phyloP scores from a whole-genome alignment of 768 basidiomycete genomes.

The Dentipellis fragilis region DNA sequence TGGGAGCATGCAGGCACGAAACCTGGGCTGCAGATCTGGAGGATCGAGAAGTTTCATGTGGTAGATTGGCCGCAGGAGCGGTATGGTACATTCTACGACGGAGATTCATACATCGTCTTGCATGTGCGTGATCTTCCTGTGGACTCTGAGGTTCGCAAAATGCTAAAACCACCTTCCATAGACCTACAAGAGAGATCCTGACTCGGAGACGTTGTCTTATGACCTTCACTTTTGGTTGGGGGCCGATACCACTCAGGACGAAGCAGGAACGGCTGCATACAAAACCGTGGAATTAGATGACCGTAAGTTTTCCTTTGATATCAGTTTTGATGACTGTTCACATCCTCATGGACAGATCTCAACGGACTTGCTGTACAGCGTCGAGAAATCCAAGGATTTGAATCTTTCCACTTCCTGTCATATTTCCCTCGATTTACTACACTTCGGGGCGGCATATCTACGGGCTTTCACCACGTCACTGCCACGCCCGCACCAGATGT shows the following conservation, averaged over 20 bases:
- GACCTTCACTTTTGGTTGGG: constrained; percentile 63
- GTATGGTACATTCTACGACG: constrained; percentile 49
- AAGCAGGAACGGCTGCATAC: constrained; percentile 52
- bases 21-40: constrained; percentile 44
- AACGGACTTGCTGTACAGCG: constrained; percentile 48
- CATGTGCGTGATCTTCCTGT: constrained; percentile 30
- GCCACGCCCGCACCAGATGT: constrained; percentile 32
- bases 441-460: constrained; percentile 38
- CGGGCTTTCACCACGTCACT: constrained; percentile 42
- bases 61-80: constrained; percentile 43
- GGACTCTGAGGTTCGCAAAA: too few species aligned
- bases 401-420: constrained; percentile 40
- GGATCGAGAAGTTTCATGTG: constrained; percentile 46
- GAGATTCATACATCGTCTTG: constrained; percentile 57
- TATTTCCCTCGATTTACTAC: constrained; percentile 39
- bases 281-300: constrained; percentile 63
- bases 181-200: constrained; percentile 49
- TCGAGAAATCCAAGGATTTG: constrained; percentile 51
- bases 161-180: constrained; percentile 13
- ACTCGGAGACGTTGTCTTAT: constrained; percentile 37
- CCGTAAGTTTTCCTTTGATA: constrained; percentile 27
- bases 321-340: not conserved
- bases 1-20: constrained; percentile 38
- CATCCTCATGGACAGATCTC: constrained; percentile 28
- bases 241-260: constrained; percentile 46